A percentile compares a stretch with the other conserved stretches of the same genome.
phyloP scores from a whole-genome alignment of 1,284 basidiomycete genomes.

The Agroathelia rolfsii region DNA sequence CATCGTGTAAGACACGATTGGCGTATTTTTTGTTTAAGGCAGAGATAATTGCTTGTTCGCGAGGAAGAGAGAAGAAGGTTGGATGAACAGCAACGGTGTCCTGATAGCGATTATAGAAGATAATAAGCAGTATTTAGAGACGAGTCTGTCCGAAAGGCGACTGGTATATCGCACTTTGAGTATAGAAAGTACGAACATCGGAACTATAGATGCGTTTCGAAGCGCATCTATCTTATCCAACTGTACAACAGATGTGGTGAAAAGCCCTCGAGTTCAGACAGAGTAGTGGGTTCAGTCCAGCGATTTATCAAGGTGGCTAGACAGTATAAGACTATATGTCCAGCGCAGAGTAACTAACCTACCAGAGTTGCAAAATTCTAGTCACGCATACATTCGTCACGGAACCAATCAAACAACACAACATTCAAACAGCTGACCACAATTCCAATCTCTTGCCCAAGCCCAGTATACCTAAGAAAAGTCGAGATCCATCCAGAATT shows the following conservation, averaged over 20 bases:
- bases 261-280: slow-evolving; percentile 5
- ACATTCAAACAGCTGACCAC: no score
- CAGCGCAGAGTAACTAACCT: no score
- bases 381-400: no score
- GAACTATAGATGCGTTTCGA: not conserved
- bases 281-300: no score
- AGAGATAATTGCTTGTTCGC: slow-evolving; percentile 63
- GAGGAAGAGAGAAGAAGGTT: slow-evolving; percentile 59
- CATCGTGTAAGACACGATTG: slow-evolving; percentile 85
- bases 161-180: slow-evolving; percentile 33
- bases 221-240: not conserved
- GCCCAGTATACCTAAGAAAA: no score
- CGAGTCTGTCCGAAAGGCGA: not conserved
- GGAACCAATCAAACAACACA: no score
- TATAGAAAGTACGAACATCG: slow-evolving; percentile 53
- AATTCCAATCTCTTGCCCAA: no score
- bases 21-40: slow-evolving; percentile 92
- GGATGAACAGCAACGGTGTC: slow-evolving; percentile 78
- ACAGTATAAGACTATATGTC: no score
- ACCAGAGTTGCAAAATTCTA: no score
- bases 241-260: not conserved
- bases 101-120: slow-evolving; percentile 20
- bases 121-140: not conserved
- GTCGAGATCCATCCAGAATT: no score
- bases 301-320: no score